A percentile compares a stretch with the other conserved stretches of the same genome.
These are phyloP conservation scores for Globisporangium camurandrum DNA, from an alignment of 352 stramenopile genomes.

Conservation along the genomic window DNA sequence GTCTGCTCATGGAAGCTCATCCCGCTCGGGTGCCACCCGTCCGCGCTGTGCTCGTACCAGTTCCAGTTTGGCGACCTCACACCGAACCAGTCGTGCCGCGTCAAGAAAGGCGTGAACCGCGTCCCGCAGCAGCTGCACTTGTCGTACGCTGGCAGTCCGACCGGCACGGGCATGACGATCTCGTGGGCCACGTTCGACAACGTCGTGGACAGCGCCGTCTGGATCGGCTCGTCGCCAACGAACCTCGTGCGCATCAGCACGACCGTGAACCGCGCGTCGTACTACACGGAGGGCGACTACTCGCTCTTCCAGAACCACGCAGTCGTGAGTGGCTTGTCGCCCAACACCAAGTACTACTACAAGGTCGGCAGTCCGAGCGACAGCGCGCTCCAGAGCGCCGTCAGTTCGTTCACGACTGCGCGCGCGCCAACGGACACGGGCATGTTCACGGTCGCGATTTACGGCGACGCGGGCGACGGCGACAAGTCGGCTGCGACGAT, in stretches of 20 bases:
- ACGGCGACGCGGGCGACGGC: conserved; percentile 44
- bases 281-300: conserved; percentile 45
- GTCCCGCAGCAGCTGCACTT: too few relatives aligned
- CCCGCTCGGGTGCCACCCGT: too few relatives aligned
- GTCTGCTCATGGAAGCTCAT: too few relatives aligned
- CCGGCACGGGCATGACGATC: too few relatives aligned
- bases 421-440: conserved; percentile 13
- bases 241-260: conserved; percentile 14
- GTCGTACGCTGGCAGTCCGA: too few relatives aligned
- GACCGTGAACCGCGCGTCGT: conserved; percentile 15
- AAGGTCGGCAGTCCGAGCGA: conserved; percentile 27
- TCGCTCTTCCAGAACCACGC: conserved; percentile 40
- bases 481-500: conserved; percentile 30
- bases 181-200: conserved; percentile 45
- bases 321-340: conserved; percentile 16
- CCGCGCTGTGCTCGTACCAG: too few relatives aligned
- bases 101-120: too few relatives aligned
- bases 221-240: conserved; percentile 27
- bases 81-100: too few relatives aligned
- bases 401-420: conserved; percentile 27
- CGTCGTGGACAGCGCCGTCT: conserved; percentile 32
- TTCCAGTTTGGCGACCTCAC: too few relatives aligned
- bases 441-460: conserved; percentile 48
- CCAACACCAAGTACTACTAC: conserved; percentile 39
- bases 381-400: conserved; percentile 17